Base-by-base conservation (phyloP, 495 filamentous ascomycete species). In the Penicillium paradoxum region DNA sequence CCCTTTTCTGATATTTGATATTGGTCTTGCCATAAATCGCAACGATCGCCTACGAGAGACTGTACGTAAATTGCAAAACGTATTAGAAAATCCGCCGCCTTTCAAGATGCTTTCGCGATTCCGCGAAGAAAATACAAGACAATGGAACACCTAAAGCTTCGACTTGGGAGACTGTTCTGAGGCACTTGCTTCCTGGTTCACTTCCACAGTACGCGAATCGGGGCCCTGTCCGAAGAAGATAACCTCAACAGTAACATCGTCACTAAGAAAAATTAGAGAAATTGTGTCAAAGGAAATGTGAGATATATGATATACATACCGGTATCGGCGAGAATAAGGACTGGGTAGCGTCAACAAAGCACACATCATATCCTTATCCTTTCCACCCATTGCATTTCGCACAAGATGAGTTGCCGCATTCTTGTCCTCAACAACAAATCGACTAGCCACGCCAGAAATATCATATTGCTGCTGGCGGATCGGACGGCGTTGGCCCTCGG, bases 391-490 rank as follows among this genome's bases (percentile, higher is more conserved):
- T 21, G 95, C 95, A 69, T 99, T 99, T 45, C 95, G 81, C 36
- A 97, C 88, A 24, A 99, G 78, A 73, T 99, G 95, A 3, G 95
- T 97, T 0, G 95, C 95, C 2, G 84, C 92, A 56, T 99, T 99
- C 71, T 91, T 90, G 67, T 99, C 95, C 71, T 96, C 87, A 3
- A 93, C 89, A 19, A 95, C 87, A 55, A 97, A 99, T 24, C 92
- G 80, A 57, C 85, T 83, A 51, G 84, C 82, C 45, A 82, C 78
- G 2, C 78, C 80, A 24, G 82, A 80, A 14, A 91, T 82, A 47
- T 81, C 77, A 79, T 90, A 95, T 68, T 97, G 93, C 56, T 81
- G 78, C 57, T 91, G 81, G 53, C 95, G 85, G 59, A 96, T 86
- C 0, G 93, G 93, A 2, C 84, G 83, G 55, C 76, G 69, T 58